Evolutionary conservation across 2,329 filamentous ascomycete species (phyloP).

Genomic region (Nemania diffusa): DNA sequence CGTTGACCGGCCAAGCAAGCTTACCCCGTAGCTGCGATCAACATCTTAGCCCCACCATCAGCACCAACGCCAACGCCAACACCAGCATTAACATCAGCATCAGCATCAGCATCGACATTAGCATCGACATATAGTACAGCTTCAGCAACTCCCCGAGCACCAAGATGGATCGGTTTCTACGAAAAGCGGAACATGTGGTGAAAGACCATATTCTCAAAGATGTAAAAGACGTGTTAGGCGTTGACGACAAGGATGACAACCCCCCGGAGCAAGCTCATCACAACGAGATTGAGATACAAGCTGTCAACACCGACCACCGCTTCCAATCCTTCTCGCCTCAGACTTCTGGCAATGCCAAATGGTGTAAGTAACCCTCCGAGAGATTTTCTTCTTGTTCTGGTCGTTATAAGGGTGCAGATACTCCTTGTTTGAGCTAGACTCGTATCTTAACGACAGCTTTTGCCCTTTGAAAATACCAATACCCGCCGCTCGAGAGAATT

Average conservation of each 20-base stretch:
- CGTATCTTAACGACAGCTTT: neutral
- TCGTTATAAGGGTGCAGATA: neutral
- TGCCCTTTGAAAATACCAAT: neutral
- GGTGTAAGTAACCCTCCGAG: conserved; percentile 60
- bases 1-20: neutral
- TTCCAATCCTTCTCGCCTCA: conserved; percentile 78
- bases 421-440: neutral
- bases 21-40: neutral
- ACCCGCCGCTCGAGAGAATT: neutral
- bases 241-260: conserved; percentile 49
- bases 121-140: neutral
- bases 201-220: conserved; percentile 47
- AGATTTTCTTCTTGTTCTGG: neutral
- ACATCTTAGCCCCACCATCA: neutral
- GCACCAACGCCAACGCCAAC: neutral
- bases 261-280: conserved; percentile 20
- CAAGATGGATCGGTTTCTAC: conserved; percentile 56
- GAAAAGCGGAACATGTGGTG: conserved; percentile 55
- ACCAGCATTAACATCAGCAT: neutral
- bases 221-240: conserved; percentile 50
- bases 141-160: neutral
- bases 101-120: neutral
- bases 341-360: conserved; percentile 80
- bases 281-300: conserved; percentile 45
- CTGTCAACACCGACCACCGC: conserved; percentile 58